Base-by-base conservation (phyloP, 1,284 basidiomycete genomes). In the Ganoderma boninense region DNA sequence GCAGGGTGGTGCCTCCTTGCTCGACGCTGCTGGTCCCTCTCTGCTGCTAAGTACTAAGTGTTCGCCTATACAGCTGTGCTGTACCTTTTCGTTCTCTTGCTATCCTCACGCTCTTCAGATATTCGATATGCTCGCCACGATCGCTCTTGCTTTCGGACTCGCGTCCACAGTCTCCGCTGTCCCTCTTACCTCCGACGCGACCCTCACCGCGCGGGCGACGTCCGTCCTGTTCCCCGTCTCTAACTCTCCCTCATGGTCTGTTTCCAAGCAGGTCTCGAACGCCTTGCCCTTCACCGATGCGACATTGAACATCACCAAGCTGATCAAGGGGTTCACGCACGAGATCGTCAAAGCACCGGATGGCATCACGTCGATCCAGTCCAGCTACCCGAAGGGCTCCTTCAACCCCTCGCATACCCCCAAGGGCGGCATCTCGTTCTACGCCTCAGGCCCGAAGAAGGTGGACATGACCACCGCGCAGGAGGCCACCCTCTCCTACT, bases 381-480 rank as follows among this genome's bases (percentile, higher is more conserved):
- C 91, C 10, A 76, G 86, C 67, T 92, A 89, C 76, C 89, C 90
- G 2, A 82, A 83, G 42, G 82, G 85, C 62, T 91, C 90, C 1
- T 86, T 86, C 77, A 88, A 89, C 74, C 90, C 90, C 1, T 88
- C 89, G 0, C 82, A 82, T 40, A 78, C 80, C 2, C 88, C 88
- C 10, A 77, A 80, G 49, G 91, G 91, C 38, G 91, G 90, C 1
- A 83, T 89, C 2, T 86, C 90, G 66, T 92, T 92, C 78, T 93
- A 93, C 75, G 88, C 89, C 20, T 69, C 73, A 16, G 79, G 78
- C 8, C 79, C 79, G 0, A 0, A 73, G 76, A n/a, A 86, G 85
- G n/a, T 90, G 35, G 80, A 86, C 44, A 77, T 90, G 56, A 75
- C 81, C 0, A 75, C 77, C 20, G 89, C 89, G 0, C 80, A 77